phyloP scores from a whole-genome alignment of 352 stramenopile genomes.

The Peronospora farinosa region DNA sequence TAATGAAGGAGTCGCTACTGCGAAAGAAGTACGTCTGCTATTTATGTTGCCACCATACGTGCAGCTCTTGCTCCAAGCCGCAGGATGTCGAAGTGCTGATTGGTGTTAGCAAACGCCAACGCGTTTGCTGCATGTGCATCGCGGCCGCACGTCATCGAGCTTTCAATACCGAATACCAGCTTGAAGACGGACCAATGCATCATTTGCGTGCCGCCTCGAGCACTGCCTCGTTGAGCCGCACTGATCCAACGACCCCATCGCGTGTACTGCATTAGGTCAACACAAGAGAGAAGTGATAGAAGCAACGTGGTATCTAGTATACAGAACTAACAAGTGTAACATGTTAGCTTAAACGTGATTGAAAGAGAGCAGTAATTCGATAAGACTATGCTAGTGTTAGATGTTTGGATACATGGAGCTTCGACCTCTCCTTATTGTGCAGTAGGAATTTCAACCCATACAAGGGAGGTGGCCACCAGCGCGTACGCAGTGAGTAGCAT shows the following conservation, averaged over 20 bases:
- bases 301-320: conserved; percentile 11
- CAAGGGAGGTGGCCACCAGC: conserved; percentile 78
- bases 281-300: conserved; percentile 10
- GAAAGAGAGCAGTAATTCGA: conserved; percentile 17
- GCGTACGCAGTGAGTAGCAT: conserved; percentile 89
- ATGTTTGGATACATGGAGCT: conserved; percentile 12
- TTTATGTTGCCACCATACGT: conserved; percentile 36
- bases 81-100: conserved; percentile 40
- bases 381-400: conserved; percentile 21
- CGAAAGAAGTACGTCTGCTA: conserved; percentile 35
- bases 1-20: conserved; percentile 27
- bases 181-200: conserved; percentile 16
- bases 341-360: conserved; percentile 4
- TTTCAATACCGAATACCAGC: conserved; percentile 19
- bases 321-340: neutral
- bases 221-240: conserved; percentile 16
- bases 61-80: conserved; percentile 28
- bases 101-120: conserved; percentile 31
- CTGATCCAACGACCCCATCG: conserved; percentile 12
- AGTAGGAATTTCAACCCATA: conserved; percentile 70
- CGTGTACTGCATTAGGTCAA: conserved; percentile 8
- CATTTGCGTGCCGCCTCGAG: conserved; percentile 20
- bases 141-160: conserved; percentile 25
- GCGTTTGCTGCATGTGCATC: conserved; percentile 40
- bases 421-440: conserved; percentile 27